Evolutionary conservation across 805 yeast genomes (phyloP), one percentile per base, ranked within the genome.

Genomic region (Vanderwaltozyma verrucispora): DNA sequence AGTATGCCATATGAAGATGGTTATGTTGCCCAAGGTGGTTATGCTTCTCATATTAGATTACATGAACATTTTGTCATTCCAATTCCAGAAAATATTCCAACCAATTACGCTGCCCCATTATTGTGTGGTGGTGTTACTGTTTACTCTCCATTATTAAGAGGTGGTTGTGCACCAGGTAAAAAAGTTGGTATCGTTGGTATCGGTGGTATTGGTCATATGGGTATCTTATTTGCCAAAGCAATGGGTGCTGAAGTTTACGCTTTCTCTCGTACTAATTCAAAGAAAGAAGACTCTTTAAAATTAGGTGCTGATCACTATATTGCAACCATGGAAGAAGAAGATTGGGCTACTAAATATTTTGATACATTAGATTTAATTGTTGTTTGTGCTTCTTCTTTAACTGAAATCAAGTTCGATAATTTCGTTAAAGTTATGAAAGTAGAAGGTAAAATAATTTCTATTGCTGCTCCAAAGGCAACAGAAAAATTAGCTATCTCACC

Each of bases 71-170:
- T 75, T 54, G 79, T 69, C 3, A 69, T 80, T 62, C 75, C 74
- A 33, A 71, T 80, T 41, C 88, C 89, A 32, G 72, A 72, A 12
- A 56, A 48, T 13, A 49, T 77, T 30, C 64, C 70, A 27, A 64
- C 73, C 32, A 72, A 67, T 26, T 62, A 66, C 20, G 84, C 75
- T 21, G 87, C 86, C 4, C 87, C 88, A 36, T 62, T 81, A 62
- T 61, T 80, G 63, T 81, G 89, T 65, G 89, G 85, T 39, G 89
- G 89, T 38, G 63, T 78, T 53, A 81, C 89, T 11, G 77, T 75
- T 12, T 80, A 64, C 62, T 71, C 83, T 7, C 89, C 89, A 38
- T 59, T 81, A 47, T 63, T 70, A 41, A 67, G 78, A 57, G 64
- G 65, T 38, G 69, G 67, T 27, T 65, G 62, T 48, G 73, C 69